Conservation (phyloP, 2,329 filamentous ascomycete genomes). For the Fusarium albosuccineum region DNA sequence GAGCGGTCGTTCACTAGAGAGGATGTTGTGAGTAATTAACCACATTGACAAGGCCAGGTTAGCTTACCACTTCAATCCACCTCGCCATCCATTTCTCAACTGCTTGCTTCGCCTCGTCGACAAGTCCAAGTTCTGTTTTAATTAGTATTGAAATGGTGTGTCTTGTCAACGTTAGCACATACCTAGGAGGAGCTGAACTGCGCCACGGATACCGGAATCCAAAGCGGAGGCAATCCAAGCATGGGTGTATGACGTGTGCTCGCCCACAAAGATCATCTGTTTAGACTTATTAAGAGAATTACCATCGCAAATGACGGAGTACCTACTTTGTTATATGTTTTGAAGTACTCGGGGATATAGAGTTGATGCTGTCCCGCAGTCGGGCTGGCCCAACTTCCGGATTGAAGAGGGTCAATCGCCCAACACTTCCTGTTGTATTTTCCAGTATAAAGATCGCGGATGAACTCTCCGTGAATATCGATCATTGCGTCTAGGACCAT, state of each 20-base stretch:
- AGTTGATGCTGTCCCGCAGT: slow-evolving; percentile 74
- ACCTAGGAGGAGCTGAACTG: slow-evolving; percentile 60
- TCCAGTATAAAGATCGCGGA: slow-evolving; percentile 68
- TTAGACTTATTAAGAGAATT: neutral
- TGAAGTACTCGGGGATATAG: slow-evolving; percentile 79
- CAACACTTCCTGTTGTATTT: slow-evolving; percentile 69
- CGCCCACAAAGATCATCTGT: slow-evolving; percentile 74
- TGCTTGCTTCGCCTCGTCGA: slow-evolving; percentile 71
- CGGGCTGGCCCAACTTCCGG: slow-evolving; percentile 69
- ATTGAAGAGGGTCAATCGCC: slow-evolving; percentile 57
- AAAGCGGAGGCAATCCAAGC: slow-evolving; percentile 77
- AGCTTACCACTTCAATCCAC: slow-evolving; percentile 55
- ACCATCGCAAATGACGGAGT: too few relatives aligned
- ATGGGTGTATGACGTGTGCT: slow-evolving; percentile 80
- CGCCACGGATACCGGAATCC: slow-evolving; percentile 76
- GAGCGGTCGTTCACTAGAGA: too few relatives aligned
- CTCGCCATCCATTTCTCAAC: slow-evolving; percentile 71
- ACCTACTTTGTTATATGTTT: slow-evolving; percentile 68
- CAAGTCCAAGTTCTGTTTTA: slow-evolving; percentile 55
- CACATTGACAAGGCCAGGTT: too few relatives aligned
- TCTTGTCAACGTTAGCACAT: too few relatives aligned
- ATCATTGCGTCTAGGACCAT: slow-evolving; percentile 21
- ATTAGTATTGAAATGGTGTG: too few relatives aligned
- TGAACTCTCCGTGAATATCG: slow-evolving; percentile 51
- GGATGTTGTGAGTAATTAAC: too few relatives aligned